phyloP scores from a whole-genome alignment of 192 early-diverging fungal genomes.

The Coemansia erecta region DNA sequence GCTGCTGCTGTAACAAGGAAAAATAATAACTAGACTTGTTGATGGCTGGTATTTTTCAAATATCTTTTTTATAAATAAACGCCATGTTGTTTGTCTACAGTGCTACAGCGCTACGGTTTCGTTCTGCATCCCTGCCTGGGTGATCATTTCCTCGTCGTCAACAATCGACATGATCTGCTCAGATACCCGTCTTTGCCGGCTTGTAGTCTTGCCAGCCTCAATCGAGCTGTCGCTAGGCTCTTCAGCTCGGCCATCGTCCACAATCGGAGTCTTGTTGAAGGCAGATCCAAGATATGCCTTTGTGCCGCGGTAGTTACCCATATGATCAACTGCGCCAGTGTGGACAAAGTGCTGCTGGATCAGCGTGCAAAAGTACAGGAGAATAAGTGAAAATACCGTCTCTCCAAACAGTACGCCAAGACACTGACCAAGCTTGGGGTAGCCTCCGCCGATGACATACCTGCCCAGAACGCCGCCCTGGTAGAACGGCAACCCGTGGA shows the following conservation, averaged over 20 bases:
- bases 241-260: background rate
- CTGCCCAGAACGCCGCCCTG: conserved; percentile 50
- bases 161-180: too few species aligned
- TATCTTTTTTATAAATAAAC: too few species aligned
- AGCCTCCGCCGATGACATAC: conserved; percentile 49
- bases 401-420: conserved; percentile 48
- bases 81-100: too few species aligned
- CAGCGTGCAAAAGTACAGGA: conserved; percentile 41
- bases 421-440: conserved; percentile 24
- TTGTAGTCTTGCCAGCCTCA: background rate
- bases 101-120: too few species aligned
- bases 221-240: background rate
- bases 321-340: conserved; percentile 25
- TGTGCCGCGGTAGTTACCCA: conserved; percentile 27
- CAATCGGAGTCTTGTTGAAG: background rate
- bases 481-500: conserved; percentile 56
- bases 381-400: conserved; percentile 31
- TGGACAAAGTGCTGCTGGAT: conserved; percentile 23
- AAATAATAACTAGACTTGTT: too few species aligned
- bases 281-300: background rate
- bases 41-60: too few species aligned
- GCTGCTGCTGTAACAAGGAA: too few species aligned
- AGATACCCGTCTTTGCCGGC: too few species aligned
- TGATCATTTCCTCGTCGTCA: too few species aligned
- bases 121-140: too few species aligned